Conservation (phyloP, 2,329 filamentous ascomycete genomes). For the Raffaelea deltoideospora region DNA sequence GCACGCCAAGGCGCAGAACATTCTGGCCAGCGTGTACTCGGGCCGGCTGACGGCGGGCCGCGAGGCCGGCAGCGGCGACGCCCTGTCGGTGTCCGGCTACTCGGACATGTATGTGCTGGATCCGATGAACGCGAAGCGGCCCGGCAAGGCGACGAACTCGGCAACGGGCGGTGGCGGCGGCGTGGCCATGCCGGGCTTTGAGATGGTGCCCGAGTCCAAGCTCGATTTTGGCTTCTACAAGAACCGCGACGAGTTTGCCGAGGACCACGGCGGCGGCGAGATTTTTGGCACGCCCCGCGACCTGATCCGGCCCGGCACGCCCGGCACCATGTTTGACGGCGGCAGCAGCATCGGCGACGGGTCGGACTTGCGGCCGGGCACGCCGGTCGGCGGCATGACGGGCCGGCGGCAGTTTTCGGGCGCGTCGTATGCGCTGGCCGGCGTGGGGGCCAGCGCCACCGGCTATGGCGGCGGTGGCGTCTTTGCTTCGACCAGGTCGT, state of each 20-base stretch:
- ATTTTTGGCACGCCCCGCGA: slow-evolving; percentile 47
- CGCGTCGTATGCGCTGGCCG: background rate
- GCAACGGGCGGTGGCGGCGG: slow-evolving; percentile 8
- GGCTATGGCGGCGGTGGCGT: no score
- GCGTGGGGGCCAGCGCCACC: background rate
- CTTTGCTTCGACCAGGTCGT: no score
- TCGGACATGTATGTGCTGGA: slow-evolving; percentile 72
- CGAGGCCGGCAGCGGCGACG: slow-evolving; percentile 39
- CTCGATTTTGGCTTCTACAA: slow-evolving; percentile 91
- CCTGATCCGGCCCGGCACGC: slow-evolving; percentile 45
- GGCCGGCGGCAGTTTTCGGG: slow-evolving; percentile 11
- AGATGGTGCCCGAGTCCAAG: slow-evolving; percentile 72
- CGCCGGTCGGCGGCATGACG: slow-evolving; percentile 26
- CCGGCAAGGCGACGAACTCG: slow-evolving; percentile 16
- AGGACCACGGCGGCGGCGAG: slow-evolving; percentile 69
- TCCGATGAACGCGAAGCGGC: slow-evolving; percentile 57
- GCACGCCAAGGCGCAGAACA: slow-evolving; percentile 73
- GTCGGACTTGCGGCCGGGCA: slow-evolving; percentile 34
- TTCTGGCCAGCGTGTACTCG: slow-evolving; percentile 72
- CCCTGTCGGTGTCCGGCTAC: slow-evolving; percentile 51
- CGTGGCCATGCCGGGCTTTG: slow-evolving; percentile 52
- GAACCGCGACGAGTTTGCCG: slow-evolving; percentile 72
- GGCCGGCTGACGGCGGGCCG: slow-evolving; percentile 60
- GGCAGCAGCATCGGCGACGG: no score
- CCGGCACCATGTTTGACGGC: slow-evolving; percentile 29